Base-by-base conservation (phyloP, 225 moss, liverwort and hornwort species). In the Physcomitrellopsis africana region DNA sequence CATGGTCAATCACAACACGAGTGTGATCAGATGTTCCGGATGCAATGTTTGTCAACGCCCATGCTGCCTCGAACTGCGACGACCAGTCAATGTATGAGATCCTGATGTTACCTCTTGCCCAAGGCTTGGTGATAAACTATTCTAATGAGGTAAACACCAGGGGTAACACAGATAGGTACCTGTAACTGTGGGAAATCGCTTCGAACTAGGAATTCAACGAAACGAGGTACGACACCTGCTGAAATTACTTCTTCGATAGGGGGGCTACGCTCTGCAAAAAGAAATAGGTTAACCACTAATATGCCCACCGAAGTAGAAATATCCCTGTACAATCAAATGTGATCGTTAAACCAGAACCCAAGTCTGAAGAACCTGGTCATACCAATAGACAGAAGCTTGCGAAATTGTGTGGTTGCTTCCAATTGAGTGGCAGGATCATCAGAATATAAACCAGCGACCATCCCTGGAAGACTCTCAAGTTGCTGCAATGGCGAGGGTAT, bases 21-120 rank as follows among this genome's bases (percentile, higher is more conserved):
- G 97, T 97, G 66, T 97, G 97, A 70, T 97, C 97, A 15, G 97
- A 97, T 2, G 97, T 97, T 60, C 97, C 97, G 0, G 97, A 97
- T 11, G 97, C 97, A 76, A 97, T 94, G 56, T 97, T 97, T 4
- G 97, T 97, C 56, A 97, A 74, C 22, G 97, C 97, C 97, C 97
- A 97, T 3, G 97, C 97, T 8, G 94, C 97, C 77, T 97, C 97
- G 29, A 97, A 97, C 97, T 97, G 88, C 12, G 73, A 9, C 10
- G 63, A 5, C 32, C 32, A 20, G 19, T 11, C 11, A 10, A 16
- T 11, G 5, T 37, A 5, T 7, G 32, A 37, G 4, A 37, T 37
- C 32, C 1, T 37, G 2, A 37, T 37, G 7, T 37, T 5, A 46
- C 1, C 27, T 42, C 18, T 5, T 3, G n/a, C 0, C 0, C 6